phyloP scores from a whole-genome alignment of 441 rosid genomes.

The Eutrema salsugineum region DNA sequence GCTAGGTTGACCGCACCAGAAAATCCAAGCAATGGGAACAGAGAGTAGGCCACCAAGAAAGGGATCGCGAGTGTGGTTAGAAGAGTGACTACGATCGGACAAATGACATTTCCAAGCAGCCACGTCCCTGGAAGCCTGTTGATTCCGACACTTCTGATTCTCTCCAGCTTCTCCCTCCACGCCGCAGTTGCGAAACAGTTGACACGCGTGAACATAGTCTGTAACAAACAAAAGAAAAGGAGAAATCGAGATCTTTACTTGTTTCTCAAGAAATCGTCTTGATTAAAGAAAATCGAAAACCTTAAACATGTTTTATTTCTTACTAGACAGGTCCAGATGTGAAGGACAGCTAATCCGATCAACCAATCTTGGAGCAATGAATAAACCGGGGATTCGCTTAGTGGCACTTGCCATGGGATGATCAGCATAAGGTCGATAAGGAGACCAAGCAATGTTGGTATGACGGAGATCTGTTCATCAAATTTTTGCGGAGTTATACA shows the following conservation, averaged over 20 bases:
- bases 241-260: neutral
- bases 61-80: neutral
- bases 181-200: neutral
- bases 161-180: neutral
- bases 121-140: neutral
- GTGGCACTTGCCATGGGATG: neutral
- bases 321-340: slow-evolving; percentile 9
- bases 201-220: slow-evolving; percentile 8
- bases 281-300: neutral
- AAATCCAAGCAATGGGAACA: neutral
- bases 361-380: slow-evolving; percentile 1
- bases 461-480: slow-evolving; percentile 2
- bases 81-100: neutral
- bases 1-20: neutral
- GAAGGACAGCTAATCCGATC: neutral
- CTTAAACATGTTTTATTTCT: neutral
- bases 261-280: neutral
- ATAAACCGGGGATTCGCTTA: neutral
- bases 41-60: neutral
- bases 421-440: slow-evolving; percentile 10
- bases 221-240: neutral
- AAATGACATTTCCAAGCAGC: neutral
- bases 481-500: neutral
- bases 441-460: slow-evolving; percentile 5
- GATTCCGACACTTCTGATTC: neutral